phyloP scores from a whole-genome alignment of 805 yeast genomes.

The Candida koratica region DNA sequence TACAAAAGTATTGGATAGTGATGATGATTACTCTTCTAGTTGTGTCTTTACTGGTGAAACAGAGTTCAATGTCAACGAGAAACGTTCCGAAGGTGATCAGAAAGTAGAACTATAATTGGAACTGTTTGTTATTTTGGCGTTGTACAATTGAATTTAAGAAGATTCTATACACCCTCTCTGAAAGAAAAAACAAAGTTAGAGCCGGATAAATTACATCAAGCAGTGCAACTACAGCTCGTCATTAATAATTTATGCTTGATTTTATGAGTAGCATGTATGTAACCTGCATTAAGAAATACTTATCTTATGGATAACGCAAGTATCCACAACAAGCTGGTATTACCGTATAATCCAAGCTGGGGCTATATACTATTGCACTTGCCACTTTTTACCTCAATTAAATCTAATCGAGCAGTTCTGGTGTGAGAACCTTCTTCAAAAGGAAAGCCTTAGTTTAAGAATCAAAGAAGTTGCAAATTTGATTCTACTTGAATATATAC shows the following conservation, averaged over 20 bases:
- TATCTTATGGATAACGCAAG: no score
- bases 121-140: slow-evolving; percentile 3
- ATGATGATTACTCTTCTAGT: slow-evolving; percentile 9
- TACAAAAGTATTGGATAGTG: slow-evolving; percentile 1
- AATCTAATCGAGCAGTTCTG: neutral
- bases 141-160: neutral
- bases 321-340: no score
- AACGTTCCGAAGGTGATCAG: no score
- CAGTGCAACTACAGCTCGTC: no score
- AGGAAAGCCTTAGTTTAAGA: neutral
- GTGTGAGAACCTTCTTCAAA: neutral
- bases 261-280: no score
- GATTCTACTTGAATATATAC: neutral
- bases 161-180: neutral
- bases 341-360: neutral
- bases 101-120: slow-evolving; percentile 5
- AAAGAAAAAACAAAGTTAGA: neutral
- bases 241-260: no score
- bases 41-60: slow-evolving; percentile 17
- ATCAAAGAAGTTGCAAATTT: neutral
- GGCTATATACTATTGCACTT: neutral
- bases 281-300: no score
- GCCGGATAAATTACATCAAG: neutral
- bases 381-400: neutral
- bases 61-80: slow-evolving; percentile 15